Evolutionary conservation across 2,329 filamentous ascomycete species (phyloP).

Genomic region (Ophiostoma sp.): DNA sequence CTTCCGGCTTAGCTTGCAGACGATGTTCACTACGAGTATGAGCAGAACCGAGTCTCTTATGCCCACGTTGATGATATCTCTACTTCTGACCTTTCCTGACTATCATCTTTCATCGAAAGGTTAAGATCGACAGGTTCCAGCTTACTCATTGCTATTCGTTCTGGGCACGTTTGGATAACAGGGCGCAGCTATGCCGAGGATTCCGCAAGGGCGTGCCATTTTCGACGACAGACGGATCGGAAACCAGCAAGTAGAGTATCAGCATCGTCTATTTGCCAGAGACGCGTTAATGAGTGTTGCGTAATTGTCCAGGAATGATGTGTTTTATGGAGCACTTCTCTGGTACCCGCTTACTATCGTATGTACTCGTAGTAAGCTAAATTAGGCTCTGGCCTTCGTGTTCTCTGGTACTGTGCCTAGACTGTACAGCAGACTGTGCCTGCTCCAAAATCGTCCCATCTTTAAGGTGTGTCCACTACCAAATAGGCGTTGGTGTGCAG

Average conservation of each 20-base stretch:
- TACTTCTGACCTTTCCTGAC: not conserved
- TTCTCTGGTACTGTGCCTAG: not conserved
- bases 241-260: not conserved
- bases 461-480: no score
- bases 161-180: conserved; percentile 6
- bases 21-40: no score
- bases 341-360: not conserved
- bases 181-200: conserved; percentile 12
- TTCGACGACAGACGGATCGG: no score
- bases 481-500: not conserved
- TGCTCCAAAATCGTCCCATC: no score
- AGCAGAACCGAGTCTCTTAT: no score
- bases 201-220: conserved; percentile 4
- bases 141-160: not conserved
- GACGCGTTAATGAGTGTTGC: conserved; percentile 14
- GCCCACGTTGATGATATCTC: not conserved
- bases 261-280: not conserved
- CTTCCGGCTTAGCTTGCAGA: no score
- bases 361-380: conserved; percentile 5
- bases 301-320: conserved; percentile 14
- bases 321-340: conserved; percentile 8
- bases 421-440: not conserved
- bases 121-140: not conserved
- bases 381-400: not conserved
- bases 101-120: not conserved